Conservation (phyloP, 2,329 filamentous ascomycete species). For the Hypomyces perniciosus region DNA sequence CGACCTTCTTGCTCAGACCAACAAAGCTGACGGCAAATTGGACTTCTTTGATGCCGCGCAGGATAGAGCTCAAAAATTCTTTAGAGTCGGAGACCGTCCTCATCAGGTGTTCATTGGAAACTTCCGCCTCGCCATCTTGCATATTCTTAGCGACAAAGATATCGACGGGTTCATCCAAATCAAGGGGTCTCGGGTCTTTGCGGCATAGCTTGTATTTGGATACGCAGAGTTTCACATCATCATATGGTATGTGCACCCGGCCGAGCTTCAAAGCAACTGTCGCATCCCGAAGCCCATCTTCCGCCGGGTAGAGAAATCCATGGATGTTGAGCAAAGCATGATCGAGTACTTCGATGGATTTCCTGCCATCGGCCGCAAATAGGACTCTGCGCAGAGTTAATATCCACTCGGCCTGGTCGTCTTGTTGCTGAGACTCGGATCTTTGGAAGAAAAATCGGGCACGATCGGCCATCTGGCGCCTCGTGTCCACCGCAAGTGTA, state of each 20-base stretch:
- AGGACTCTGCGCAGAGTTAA: conserved; percentile 78
- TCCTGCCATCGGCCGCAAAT: conserved; percentile 77
- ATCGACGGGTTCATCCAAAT: conserved; percentile 44
- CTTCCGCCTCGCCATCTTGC: conserved; percentile 54
- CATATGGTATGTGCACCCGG: conserved; percentile 81
- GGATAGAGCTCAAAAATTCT: conserved; percentile 82
- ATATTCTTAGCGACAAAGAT: conserved; percentile 70
- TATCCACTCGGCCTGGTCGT: conserved; percentile 85
- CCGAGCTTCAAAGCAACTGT: conserved; percentile 88
- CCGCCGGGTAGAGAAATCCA: conserved; percentile 76
- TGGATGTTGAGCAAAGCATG: conserved; percentile 85
- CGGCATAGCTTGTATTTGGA: conserved; percentile 47
- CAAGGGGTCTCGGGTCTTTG: conserved; percentile 29
- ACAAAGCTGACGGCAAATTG: conserved; percentile 92
- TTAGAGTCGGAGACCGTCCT: conserved; percentile 87
- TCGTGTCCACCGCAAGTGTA: conserved; percentile 82
- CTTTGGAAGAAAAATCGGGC: conserved; percentile 82
- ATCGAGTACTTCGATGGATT: conserved; percentile 84
- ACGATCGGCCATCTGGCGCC: conserved; percentile 84
- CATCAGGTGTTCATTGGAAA: conserved; percentile 60
- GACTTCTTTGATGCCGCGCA: conserved; percentile 91
- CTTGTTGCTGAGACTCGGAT: conserved; percentile 51
- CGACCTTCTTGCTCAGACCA: conserved; percentile 74
- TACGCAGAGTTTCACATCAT: conserved; percentile 67
- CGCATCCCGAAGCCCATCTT: conserved; percentile 83